These are phyloP conservation scores for Rhytidiadelphus loreus DNA, from an alignment of 225 moss, liverwort and hornwort genomes.

Conservation along the genomic window DNA sequence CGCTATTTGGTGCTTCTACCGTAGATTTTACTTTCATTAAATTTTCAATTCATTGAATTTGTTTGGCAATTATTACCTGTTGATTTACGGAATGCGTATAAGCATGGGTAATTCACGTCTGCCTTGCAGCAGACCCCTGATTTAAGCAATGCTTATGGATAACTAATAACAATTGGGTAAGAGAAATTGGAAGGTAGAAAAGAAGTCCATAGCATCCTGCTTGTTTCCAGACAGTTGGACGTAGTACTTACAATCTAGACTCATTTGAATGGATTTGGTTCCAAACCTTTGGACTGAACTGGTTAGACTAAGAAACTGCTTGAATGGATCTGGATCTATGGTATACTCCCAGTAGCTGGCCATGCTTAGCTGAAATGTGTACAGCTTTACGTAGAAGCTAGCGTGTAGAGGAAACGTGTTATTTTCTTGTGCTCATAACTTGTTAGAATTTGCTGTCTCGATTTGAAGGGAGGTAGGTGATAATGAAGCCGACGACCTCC, in stretches of 20 bases:
- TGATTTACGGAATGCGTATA: background rate
- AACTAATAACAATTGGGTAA: background rate
- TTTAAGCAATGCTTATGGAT: background rate
- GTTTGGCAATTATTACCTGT: background rate
- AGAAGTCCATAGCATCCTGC: background rate
- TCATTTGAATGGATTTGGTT: background rate
- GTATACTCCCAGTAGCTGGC: background rate
- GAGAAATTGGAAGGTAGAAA: background rate
- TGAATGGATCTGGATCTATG: background rate
- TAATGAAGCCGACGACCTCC: background rate
- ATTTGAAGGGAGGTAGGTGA: background rate
- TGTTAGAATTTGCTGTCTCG: background rate
- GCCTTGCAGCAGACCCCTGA: background rate
- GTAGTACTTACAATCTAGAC: background rate
- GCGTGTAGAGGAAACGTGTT: background rate
- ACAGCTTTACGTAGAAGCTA: background rate
- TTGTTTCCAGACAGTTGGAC: background rate
- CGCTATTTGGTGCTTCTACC: background rate
- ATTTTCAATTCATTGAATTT: background rate
- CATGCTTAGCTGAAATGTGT: background rate
- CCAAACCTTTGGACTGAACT: background rate
- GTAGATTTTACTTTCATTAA: background rate
- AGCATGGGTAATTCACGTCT: background rate
- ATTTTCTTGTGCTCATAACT: background rate
- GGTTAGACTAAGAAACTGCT: background rate